Base-by-base conservation (phyloP, 192 early-diverging fungal species). In the Umbelopsis isabellina region DNA sequence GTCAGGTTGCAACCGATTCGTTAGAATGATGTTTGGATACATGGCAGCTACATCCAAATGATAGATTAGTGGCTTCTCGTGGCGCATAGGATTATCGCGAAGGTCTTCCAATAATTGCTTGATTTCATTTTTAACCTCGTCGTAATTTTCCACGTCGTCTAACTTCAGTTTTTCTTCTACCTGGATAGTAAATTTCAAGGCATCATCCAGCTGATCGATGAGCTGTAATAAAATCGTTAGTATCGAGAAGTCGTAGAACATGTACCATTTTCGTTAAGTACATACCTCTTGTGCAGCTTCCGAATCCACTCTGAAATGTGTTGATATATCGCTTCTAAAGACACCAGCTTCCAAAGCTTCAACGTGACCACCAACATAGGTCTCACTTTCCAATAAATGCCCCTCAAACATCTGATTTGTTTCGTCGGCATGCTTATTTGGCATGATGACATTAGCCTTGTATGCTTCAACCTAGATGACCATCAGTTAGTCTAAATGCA, bases 1-100 rank as follows among this genome's bases (percentile, higher is more conserved):
- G 81, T 99, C 96, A 0, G 98, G 98, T 78, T 99, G 98, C 11
- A 99, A 79, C 22, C 98, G 90, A 75, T 99, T 98, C 1, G 98
- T 99, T 25, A 99, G 82, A 75, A 99, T 99, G 69, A 99, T 99
- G 74, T 99, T 99, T 18, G 98, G 98, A 68, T 97, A 97, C 98
- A 99, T 99, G 23, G 98, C 98, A 0, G 94, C 98, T n/a, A 99
- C 98, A 81, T 99, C 98, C 84, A 99, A 89, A 71, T 99, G 98
- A 78, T 99, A 99, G 52, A 99, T 93, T 3, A 92, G 82, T 1
- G 98, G 98, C 30, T 85, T 80, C 66, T 94, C 94, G 37, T 77
- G 77, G 1, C 93, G 89, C 46, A 87, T 88, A 10, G 96, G 95
- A 18, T 75, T 75, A 61, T 97, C 93, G n/a, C 91, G 84, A n/a